Base-by-base conservation (phyloP, 2,329 filamentous ascomycete species). In the Fusarium sp. region DNA sequence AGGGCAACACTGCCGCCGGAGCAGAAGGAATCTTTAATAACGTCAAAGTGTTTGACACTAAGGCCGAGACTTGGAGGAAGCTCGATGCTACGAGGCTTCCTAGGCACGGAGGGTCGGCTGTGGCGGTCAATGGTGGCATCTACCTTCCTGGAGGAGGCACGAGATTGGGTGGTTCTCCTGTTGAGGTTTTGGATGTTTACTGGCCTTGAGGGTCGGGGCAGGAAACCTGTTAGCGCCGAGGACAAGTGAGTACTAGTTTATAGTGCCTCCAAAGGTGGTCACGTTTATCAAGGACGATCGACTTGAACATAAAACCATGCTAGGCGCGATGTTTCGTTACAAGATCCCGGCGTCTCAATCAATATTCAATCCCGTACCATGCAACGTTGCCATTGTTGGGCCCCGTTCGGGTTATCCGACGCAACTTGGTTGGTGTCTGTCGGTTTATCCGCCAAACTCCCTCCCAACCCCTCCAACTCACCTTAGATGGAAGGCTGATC, bases 91-190 rank as follows among this genome's bases (percentile, higher is more conserved):
- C 83, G 82, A 57, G 63, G 2, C 10, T 80, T n/a, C 83, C 83
- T 5, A 72, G 82, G 24, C 82, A 84, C 65, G 82, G 82, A 1
- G 82, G 80, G 2, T 66, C 74, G 2, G 82, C 80, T 11, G 81
- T 77, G 4, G 75, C 74, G 1, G 64, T 82, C 4, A 77, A 74
- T 0, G 71, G 68, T 2, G 74, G 62, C 6, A 73, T 84, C 2
- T 83, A 81, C 65, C 76, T 84, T 33, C 82, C 83, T 2, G 83
- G 83, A 4, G 82, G 83, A 39, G 82, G 82, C 7, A 67, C 64
- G n/a, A 18, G 24, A 2, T 62, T 76, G 48, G 76, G 74, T 3
- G 77, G 72, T 31, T 57, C 66, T n/a, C 69, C 73, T 9, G 69
- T 76, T 8, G 61, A 68, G 14, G 59, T 64, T 9, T 48, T 75